These are phyloP conservation scores for Cladosporium velox DNA, from an alignment of 2,329 filamentous ascomycete genomes.

Conservation along the genomic window DNA sequence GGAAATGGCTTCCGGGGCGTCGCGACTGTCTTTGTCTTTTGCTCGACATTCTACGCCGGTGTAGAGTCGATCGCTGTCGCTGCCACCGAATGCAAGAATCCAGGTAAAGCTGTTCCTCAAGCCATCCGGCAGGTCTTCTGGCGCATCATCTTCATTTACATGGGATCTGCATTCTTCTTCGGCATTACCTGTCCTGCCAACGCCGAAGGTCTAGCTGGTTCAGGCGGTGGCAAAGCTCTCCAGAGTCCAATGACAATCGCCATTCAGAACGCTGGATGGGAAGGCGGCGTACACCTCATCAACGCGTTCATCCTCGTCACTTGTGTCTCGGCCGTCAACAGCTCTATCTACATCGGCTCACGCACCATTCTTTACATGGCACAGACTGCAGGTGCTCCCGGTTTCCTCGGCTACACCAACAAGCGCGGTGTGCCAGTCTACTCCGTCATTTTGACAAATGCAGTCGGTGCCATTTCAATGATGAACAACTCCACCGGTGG, in stretches of 20 bases:
- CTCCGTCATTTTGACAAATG: slow-evolving; percentile 67
- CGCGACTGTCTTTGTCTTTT: slow-evolving; percentile 47
- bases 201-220: slow-evolving; percentile 61
- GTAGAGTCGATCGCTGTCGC: slow-evolving; percentile 56
- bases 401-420: slow-evolving; percentile 68
- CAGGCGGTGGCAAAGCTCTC: slow-evolving; percentile 61
- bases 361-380: slow-evolving; percentile 76
- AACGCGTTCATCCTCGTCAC: slow-evolving; percentile 24
- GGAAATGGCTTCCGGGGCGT: slow-evolving; percentile 44
- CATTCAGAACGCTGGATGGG: slow-evolving; percentile 72
- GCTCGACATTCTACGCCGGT: slow-evolving; percentile 52
- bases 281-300: slow-evolving; percentile 68
- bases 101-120: slow-evolving; percentile 45
- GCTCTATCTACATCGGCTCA: slow-evolving; percentile 74
- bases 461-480: slow-evolving; percentile 71
- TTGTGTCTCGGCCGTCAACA: slow-evolving; percentile 66
- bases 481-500: slow-evolving; percentile 72
- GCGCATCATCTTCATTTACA: slow-evolving; percentile 57
- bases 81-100: slow-evolving; percentile 55
- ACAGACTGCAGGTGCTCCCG: slow-evolving; percentile 69
- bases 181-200: slow-evolving; percentile 73
- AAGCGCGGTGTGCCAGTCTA: slow-evolving; percentile 61
- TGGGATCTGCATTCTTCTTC: slow-evolving; percentile 73
- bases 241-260: slow-evolving; percentile 74
- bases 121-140: slow-evolving; percentile 38